Conservation (phyloP, 208 protist species). For the Histomonas meleagridis region DNA sequence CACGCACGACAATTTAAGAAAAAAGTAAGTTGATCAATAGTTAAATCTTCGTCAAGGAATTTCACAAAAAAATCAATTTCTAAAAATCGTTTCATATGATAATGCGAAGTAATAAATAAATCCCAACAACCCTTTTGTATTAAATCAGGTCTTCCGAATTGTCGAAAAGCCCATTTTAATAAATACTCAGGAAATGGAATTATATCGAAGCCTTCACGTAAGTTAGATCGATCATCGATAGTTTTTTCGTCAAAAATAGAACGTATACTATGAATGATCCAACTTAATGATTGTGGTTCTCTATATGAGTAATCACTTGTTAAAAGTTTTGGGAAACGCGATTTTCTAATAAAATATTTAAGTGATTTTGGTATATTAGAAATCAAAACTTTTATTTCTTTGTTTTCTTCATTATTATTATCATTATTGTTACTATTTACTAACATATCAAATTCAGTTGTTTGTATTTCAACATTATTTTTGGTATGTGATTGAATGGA, state of each 20-base stretch:
- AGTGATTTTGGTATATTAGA: background rate
- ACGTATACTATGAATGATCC: background rate
- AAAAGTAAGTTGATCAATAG: background rate
- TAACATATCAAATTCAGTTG: background rate
- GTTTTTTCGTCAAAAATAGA: slow-evolving; percentile 15
- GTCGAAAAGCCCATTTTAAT: background rate
- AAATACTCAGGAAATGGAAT: background rate
- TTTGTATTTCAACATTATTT: background rate
- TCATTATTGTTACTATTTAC: background rate
- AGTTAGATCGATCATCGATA: background rate
- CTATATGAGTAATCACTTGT: background rate
- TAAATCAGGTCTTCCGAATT: background rate
- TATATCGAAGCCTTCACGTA: background rate
- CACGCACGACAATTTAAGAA: background rate
- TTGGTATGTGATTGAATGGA: background rate
- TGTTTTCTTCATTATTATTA: too few relatives aligned
- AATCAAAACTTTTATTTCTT: too few relatives aligned
- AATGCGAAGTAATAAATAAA: background rate
- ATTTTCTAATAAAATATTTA: background rate
- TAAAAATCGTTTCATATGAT: background rate
- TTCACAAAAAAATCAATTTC: background rate
- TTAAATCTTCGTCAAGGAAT: background rate
- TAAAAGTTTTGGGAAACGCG: background rate
- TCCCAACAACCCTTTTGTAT: slow-evolving; percentile 32
- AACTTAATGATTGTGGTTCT: background rate